Evolutionary conservation across 768 basidiomycete genomes (phyloP).

Genomic region (Coprinopsis sp.): DNA sequence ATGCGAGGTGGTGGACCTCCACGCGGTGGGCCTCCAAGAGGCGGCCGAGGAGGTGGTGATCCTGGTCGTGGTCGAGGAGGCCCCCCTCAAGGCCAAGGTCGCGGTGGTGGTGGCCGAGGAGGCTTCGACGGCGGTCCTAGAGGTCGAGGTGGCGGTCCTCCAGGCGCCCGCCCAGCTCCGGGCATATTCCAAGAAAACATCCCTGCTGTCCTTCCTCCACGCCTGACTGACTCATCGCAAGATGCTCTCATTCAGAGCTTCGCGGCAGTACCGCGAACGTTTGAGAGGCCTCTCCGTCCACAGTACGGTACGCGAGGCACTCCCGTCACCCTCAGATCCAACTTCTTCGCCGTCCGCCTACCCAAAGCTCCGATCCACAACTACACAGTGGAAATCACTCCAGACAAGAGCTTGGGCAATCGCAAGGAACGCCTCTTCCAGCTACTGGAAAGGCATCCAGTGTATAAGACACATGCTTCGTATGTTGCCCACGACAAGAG

Average conservation of each 20-base stretch:
- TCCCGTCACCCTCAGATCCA: constrained; percentile 47
- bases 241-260: constrained; percentile 34
- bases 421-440: constrained; percentile 48
- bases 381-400: constrained; percentile 47
- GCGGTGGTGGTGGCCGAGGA: constrained; percentile 12
- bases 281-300: constrained; percentile 43
- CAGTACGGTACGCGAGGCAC: constrained; percentile 48
- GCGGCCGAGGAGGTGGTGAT: constrained; percentile 10
- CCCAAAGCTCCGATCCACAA: constrained; percentile 45
- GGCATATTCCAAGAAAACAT: constrained; percentile 32
- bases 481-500: constrained; percentile 49
- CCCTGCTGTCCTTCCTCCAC: constrained; percentile 30
- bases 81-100: constrained; percentile 3
- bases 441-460: constrained; percentile 41
- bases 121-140: constrained; percentile 6
- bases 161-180: constrained; percentile 20
- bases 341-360: constrained; percentile 51
- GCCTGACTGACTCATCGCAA: constrained; percentile 29
- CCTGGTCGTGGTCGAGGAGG: constrained; percentile 23
- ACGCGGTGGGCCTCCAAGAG: constrained; percentile 14
- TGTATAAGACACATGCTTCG: constrained; percentile 28
- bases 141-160: constrained; percentile 13
- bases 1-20: constrained; percentile 20
- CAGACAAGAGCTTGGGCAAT: constrained; percentile 36
- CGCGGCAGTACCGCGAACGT: constrained; percentile 23